These are phyloP conservation scores for Metschnikowia koreensis DNA, from an alignment of 805 yeast species.

Conservation along the genomic window DNA sequence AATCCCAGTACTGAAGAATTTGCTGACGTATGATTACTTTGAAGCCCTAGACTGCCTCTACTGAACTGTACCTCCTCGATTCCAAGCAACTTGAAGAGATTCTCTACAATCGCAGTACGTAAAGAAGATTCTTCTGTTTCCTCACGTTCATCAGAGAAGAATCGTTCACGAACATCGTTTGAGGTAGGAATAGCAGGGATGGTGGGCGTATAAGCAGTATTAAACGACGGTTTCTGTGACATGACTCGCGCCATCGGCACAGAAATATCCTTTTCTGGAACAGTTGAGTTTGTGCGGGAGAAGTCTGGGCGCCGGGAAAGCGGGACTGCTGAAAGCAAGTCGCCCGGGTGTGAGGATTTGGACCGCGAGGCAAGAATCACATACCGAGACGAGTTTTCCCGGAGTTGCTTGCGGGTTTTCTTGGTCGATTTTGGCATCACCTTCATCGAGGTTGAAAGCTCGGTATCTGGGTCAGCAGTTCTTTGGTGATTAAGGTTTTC, in stretches of 20 bases:
- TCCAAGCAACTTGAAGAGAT: slow-evolving; percentile 67
- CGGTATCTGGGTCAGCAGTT: slow-evolving; percentile 7
- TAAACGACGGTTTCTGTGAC: slow-evolving; percentile 6
- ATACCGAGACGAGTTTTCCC: slow-evolving; percentile 31
- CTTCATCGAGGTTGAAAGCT: slow-evolving; percentile 10
- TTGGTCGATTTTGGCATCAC: slow-evolving; percentile 18
- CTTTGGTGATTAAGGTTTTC: slow-evolving; percentile 31
- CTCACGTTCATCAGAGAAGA: slow-evolving; percentile 55
- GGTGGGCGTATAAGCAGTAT: neutral
- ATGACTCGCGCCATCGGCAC: neutral
- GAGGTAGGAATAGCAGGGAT: slow-evolving; percentile 1
- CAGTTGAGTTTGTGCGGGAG: slow-evolving; percentile 17
- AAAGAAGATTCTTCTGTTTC: slow-evolving; percentile 70
- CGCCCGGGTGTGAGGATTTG: slow-evolving; percentile 74
- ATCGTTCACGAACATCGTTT: slow-evolving; percentile 11
- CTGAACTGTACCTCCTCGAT: slow-evolving; percentile 38
- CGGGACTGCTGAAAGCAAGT: slow-evolving; percentile 78
- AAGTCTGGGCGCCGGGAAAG: slow-evolving; percentile 45
- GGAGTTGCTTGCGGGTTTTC: slow-evolving; percentile 9
- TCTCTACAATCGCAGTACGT: slow-evolving; percentile 65
- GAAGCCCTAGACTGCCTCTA: neutral
- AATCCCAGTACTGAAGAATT: slow-evolving; percentile 33
- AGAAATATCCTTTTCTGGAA: slow-evolving; percentile 1
- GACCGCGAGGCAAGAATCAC: slow-evolving; percentile 51
- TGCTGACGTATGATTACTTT: slow-evolving; percentile 21